A percentile compares a stretch with the other conserved stretches of the same genome.
Conservation (phyloP, 176 grass and related monocot genomes). For the Musa acuminata region DNA sequence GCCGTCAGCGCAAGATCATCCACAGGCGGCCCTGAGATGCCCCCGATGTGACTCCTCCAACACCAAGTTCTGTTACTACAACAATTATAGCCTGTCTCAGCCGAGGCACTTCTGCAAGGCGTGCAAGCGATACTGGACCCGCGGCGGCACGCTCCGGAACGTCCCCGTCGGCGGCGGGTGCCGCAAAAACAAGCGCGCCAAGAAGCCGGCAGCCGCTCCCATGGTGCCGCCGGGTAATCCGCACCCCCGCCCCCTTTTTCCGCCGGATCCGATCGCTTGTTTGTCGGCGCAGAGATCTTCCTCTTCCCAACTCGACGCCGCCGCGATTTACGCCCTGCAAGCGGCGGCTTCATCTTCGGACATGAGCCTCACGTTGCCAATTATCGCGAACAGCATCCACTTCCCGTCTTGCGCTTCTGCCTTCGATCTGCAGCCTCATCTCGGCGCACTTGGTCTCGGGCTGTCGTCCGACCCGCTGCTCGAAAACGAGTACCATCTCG, state of each 20-base stretch:
- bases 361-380: background rate
- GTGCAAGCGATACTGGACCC: conserved; percentile 21
- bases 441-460: background rate
- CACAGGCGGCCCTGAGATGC: conserved; percentile 2
- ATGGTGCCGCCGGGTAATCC: too few species aligned
- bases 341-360: background rate
- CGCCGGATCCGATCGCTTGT: background rate
- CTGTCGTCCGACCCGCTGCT: background rate
- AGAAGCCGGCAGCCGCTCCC: background rate
- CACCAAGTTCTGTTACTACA: conserved; percentile 21
- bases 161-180: conserved; percentile 16
- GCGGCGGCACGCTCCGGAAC: conserved; percentile 14
- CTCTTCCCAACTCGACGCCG: background rate
- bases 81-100: conserved; percentile 21
- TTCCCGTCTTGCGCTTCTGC: background rate
- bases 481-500: background rate
- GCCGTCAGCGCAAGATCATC: background rate
- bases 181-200: conserved; percentile 14
- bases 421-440: conserved; percentile 7
- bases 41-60: conserved; percentile 15
- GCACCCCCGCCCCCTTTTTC: background rate
- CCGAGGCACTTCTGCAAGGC: conserved; percentile 16
- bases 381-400: background rate
- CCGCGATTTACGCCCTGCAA: background rate
- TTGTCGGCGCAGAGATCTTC: background rate